Evolutionary conservation across 2,329 filamentous ascomycete genomes (phyloP).

Genomic region (Bipolaris victoriae): DNA sequence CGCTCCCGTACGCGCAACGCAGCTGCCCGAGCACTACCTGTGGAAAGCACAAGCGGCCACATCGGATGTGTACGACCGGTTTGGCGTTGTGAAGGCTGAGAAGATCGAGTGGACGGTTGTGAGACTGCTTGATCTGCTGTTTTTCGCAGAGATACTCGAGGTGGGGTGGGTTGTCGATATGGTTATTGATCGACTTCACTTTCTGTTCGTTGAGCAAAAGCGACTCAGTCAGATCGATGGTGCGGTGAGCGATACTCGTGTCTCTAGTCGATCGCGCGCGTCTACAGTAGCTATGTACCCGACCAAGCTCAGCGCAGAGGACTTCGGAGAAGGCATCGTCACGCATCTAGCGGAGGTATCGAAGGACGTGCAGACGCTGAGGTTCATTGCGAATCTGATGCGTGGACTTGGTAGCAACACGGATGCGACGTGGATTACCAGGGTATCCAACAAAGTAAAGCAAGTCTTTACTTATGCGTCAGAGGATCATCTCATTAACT

Average conservation of each 20-base stretch:
- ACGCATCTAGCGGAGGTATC: neutral
- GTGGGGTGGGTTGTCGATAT: constrained; percentile 3
- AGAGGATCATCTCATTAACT: neutral
- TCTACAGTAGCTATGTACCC: neutral
- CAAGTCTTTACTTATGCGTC: neutral
- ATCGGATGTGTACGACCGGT: neutral
- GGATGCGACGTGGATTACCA: neutral
- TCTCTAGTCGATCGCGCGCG: neutral
- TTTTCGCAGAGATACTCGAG: neutral
- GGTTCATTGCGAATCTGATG: constrained; percentile 5
- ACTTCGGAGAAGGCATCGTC: neutral
- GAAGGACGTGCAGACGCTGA: neutral
- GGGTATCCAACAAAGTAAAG: neutral
- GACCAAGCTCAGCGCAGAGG: neutral
- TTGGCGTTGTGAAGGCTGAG: neutral
- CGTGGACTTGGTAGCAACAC: neutral
- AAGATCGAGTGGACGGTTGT: constrained; percentile 2
- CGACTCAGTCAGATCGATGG: neutral
- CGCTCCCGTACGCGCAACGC: neutral
- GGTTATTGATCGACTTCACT: neutral
- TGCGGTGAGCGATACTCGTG: neutral
- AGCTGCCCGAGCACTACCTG: constrained; percentile 11
- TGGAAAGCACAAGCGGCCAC: neutral
- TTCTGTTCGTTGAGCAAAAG: neutral
- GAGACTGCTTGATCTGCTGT: neutral